A percentile compares a stretch with the other conserved stretches of the same genome.
phyloP scores from a whole-genome alignment of 2,329 filamentous ascomycete genomes.

The Tolypocladium capitatum region DNA sequence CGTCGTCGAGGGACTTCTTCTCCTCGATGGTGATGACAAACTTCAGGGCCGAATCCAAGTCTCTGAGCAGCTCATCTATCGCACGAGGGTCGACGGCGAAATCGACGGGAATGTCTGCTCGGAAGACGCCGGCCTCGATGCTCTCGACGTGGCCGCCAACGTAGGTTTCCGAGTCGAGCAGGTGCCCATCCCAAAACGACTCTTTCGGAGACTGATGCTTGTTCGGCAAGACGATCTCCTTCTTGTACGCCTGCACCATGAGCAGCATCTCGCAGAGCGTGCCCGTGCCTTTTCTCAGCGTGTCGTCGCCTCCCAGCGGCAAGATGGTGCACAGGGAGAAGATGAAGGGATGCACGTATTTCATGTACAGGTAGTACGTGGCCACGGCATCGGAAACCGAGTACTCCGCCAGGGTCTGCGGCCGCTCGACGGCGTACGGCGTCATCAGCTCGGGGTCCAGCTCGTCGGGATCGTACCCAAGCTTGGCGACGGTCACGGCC shows the following conservation, averaged over 20 bases:
- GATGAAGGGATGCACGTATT: conserved; percentile 99
- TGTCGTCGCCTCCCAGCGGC: conserved; percentile 83
- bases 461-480: conserved; percentile 96
- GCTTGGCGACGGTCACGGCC: conserved; percentile 92
- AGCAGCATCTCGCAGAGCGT: conserved; percentile 99
- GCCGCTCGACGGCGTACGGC: conserved; percentile 75
- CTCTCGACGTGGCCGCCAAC: conserved; percentile 97
- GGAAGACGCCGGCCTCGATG: conserved; percentile 95
- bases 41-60: conserved; percentile 76
- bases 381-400: conserved; percentile 98
- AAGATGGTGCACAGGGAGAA: conserved; percentile 97
- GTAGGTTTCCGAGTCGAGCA: conserved; percentile 94
- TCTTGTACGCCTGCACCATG: conserved; percentile 95
- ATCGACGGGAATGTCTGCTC: conserved; percentile 87
- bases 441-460: conserved; percentile 97
- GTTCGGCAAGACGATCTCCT: conserved; percentile 86
- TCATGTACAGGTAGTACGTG: conserved; percentile 99
- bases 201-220: conserved; percentile 88
- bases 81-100: conserved; percentile 83
- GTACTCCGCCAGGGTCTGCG: conserved; percentile 91
- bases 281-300: conserved; percentile 87
- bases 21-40: conserved; percentile 81
- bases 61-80: conserved; percentile 74
- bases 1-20: conserved; percentile 66
- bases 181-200: conserved; percentile 90